Evolutionary conservation across 148 eudicot genomes (phyloP), one percentile per base, ranked within the genome.

Genomic region (Rhododendron williamsianum): DNA sequence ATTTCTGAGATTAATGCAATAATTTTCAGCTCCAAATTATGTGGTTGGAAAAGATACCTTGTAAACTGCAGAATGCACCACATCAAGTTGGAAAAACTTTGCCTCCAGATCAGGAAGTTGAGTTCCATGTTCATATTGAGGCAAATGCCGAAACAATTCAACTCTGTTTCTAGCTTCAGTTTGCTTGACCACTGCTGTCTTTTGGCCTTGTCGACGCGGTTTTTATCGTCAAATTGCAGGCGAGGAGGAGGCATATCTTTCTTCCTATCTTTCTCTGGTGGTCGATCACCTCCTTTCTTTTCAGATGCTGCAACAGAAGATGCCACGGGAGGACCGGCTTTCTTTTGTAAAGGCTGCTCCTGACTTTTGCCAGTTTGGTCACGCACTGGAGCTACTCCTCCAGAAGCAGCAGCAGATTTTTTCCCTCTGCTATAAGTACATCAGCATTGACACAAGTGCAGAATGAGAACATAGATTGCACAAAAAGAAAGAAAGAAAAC

Each of bases 211-310:
- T 93, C 95, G 56, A 96, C 97, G 63, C 96, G 94, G 82, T 81
- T 94, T 86, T 89, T 92, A 86, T 96, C 95, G 86, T 96, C 99
- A 88, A 93, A 96, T 85, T 96, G 99, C 96, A 95, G 90, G 69
- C 98, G 95, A 38, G 98, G 96, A 90, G 93, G 90, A 65, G 92
- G 96, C 83, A 88, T 81, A 82, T 96, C 99, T 79, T 94, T 94
- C 87, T 93, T 95, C 90, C 94, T 93, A 86, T 96, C 98, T 83
- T 92, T 96, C 85, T 93, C 98, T 19, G 90, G 78, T 60, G 86
- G 84, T 58, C 94, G 91, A 76, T 96, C 95, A 83, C 90, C 90
- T 71, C 88, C 93, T 90, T 91, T 96, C 86, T 87, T 90, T 72
- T 91, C 97, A 87, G 91, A 88, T 74, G 89, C 88, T 77, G 91